These are phyloP conservation scores for Hymenoscyphus scutula DNA, from an alignment of 2,329 filamentous ascomycete species.

Conservation along the genomic window DNA sequence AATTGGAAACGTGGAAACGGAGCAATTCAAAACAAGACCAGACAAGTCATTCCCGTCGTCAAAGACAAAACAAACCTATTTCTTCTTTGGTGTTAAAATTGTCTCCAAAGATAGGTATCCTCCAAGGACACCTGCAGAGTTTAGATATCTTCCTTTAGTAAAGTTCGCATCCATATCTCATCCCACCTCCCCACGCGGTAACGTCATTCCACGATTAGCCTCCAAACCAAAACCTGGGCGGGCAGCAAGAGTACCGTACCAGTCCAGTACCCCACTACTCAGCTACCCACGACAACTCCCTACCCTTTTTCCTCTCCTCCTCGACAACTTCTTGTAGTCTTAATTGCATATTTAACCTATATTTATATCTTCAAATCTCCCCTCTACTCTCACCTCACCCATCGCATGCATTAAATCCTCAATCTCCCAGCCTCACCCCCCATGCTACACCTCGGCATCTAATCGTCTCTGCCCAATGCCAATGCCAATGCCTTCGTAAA, in stretches of 20 bases:
- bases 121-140: neutral
- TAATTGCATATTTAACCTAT: no score
- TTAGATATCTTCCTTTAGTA: neutral
- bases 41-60: neutral
- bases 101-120: no score
- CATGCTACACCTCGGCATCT: neutral
- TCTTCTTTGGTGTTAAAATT: no score
- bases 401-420: neutral
- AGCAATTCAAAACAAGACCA: neutral
- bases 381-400: no score
- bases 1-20: constrained; percentile 2
- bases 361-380: no score
- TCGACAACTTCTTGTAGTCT: no score
- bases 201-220: neutral
- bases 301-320: no score
- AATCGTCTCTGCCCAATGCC: neutral
- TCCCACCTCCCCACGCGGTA: neutral
- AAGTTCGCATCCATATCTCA: neutral
- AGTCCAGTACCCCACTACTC: no score
- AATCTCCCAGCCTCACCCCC: neutral
- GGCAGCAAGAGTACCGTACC: no score
- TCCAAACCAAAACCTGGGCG: neutral
- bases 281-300: no score
- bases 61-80: no score
- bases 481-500: constrained; percentile 13